Conservation (phyloP, 2,329 filamentous ascomycete genomes). For the Albophoma yamanashiensis region DNA sequence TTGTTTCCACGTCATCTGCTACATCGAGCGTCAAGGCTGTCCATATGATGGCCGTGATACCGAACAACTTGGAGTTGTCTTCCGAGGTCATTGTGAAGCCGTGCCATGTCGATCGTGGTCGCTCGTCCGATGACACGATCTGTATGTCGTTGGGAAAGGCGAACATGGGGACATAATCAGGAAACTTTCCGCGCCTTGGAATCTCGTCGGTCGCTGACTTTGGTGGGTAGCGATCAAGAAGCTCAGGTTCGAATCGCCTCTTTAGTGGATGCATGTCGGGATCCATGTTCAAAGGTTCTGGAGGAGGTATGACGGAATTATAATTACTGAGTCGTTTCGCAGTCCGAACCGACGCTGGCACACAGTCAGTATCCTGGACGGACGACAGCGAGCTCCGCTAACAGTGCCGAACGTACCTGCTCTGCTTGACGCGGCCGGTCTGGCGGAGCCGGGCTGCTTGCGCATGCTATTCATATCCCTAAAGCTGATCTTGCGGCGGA, state of each 20-base stretch:
- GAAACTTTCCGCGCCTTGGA: slow-evolving; percentile 73
- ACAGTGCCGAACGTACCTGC: slow-evolving; percentile 27
- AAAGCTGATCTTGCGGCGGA: slow-evolving; percentile 85
- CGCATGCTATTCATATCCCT: slow-evolving; percentile 92
- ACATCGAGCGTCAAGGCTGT: slow-evolving; percentile 72
- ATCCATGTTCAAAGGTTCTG: slow-evolving; percentile 79
- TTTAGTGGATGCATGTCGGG: slow-evolving; percentile 94
- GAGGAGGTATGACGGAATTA: slow-evolving; percentile 91
- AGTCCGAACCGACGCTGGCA: slow-evolving; percentile 59
- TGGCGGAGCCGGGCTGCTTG: slow-evolving; percentile 66
- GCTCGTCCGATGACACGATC: slow-evolving; percentile 88
- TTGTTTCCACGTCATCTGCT: slow-evolving; percentile 71
- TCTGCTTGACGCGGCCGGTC: slow-evolving; percentile 48
- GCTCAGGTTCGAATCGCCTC: slow-evolving; percentile 87
- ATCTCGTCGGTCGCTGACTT: slow-evolving; percentile 72
- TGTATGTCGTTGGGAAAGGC: slow-evolving; percentile 97
- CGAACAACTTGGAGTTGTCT: slow-evolving; percentile 85
- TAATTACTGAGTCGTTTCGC: slow-evolving; percentile 90
- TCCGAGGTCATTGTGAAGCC: slow-evolving; percentile 96
- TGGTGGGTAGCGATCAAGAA: slow-evolving; percentile 87
- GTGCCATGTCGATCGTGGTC: slow-evolving; percentile 95
- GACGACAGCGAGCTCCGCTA: slow-evolving; percentile 1
- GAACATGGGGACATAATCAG: slow-evolving; percentile 98
- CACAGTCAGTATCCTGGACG: slow-evolving; percentile 15
- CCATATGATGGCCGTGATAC: slow-evolving; percentile 87